Evolutionary conservation across 306 rosid genomes (phyloP), one percentile per base, ranked within the genome.

Genomic region (Vigna nakashimae): DNA sequence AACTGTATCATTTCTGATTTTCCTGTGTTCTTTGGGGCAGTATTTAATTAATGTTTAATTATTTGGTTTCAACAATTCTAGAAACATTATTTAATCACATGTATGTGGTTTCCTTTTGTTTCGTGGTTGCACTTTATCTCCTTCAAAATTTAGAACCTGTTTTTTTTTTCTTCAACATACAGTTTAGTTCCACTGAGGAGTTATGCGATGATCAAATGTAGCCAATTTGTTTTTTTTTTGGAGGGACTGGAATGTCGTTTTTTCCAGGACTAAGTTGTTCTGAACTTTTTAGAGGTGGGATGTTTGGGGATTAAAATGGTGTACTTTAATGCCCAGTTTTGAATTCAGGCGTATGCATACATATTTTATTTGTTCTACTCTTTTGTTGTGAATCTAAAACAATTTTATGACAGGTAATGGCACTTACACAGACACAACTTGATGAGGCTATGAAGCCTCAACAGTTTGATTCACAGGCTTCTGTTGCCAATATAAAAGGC

Each of bases 391-490:
- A 73, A 52, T 70, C 62, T 72, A 9, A 71, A 82, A 70, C 78
- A 49, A 63, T 75, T 66, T 26, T 76, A 64, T 86, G 66, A 66
- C 84, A 95, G 98, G 93, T 95, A 77, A 92, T 95, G 91, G 77
- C 92, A 51, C 87, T 95, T 78, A 92, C 97, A 24, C 98, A 89
- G 82, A 95, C 89, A 34, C 98, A 95, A 84, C 97, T 92, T 77
- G 97, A 95, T 64, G 97, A 95, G 80, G 97, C 97, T 65, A 95
- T 95, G 98, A 95, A 83, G 69, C 95, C 95, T 72, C 91, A 86
- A 50, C 91, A 88, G 80, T 92, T 92, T 86, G 93, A 87, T 80
- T 88, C 96, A 72, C 89, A 77, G 82, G 83, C 83, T 28, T 79
- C 98, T 75, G 89, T 77, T 72, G 91, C 87, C 71, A 83, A 87